Evolutionary conservation across 495 filamentous ascomycete species (phyloP), one percentile per base, ranked within the genome.

Genomic region (Apiosordaria backusii): DNA sequence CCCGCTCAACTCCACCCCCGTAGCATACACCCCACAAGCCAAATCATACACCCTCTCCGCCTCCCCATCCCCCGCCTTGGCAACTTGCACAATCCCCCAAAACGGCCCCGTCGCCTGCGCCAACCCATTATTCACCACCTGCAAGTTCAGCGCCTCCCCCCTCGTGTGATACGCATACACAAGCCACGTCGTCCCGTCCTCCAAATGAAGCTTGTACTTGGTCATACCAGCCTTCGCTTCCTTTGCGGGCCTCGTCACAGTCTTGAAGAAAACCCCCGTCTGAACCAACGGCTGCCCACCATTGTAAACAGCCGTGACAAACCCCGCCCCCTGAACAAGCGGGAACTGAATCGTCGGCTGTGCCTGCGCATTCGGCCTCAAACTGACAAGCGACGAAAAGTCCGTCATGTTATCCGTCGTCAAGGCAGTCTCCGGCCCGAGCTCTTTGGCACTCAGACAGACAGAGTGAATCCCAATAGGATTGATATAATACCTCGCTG

Each of bases 311-410:
- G 82, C 94, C 4, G 92, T 97, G 13, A 96, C 84, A 67, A 92
- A 94, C 0, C 86, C 92, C 88, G 94, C 93, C 3, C 95, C 95
- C 74, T 97, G 94, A 1, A 96, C 87, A 6, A 97, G 73, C 0
- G 93, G 93, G 70, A 97, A 90, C 0, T 87, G 88, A 40, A 98
- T 81, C 1, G 76, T 66, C 2, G 88, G 79, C 0, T 76, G 68
- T 1, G 85, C 85, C 16, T 83, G 83, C 16, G 73, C 67, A 40
- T 82, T 77, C 3, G 83, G 79, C 35, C 82, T 80, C 13, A 98
- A 76, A 35, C 90, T 88, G 50, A 91, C 85, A 65, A 90, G 87
- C 15, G 82, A 89, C 3, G 92, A 94, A 70, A 93, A 92, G 9
- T 87, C 85, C 58, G 82, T 81, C 24, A 88, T 78, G 16, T 81